Conservation (phyloP, 2,329 filamentous ascomycete genomes). For the Colletotrichum orbiculare region DNA sequence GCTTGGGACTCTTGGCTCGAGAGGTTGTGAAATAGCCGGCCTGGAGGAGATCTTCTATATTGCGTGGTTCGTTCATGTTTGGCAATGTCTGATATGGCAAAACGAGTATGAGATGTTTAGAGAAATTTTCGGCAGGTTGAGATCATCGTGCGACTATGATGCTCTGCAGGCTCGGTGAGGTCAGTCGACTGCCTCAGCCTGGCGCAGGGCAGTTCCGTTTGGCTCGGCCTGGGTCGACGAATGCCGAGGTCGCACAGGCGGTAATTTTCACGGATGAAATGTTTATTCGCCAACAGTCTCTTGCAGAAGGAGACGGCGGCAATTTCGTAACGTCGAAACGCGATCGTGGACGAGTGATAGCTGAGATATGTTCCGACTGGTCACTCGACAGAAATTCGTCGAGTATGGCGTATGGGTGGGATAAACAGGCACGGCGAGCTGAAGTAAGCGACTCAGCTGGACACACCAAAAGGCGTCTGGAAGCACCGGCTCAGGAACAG, state of each 20-base stretch:
- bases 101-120: conserved; percentile 16
- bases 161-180: conserved; percentile 11
- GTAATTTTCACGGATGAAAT: conserved; percentile 1
- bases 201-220: conserved; percentile 4
- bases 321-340: conserved; percentile 2
- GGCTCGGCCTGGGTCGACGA: neutral
- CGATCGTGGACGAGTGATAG: conserved; percentile 21
- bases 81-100: neutral
- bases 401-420: conserved; percentile 2
- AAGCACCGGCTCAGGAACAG: conserved; percentile 5
- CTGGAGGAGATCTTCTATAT: conserved; percentile 59
- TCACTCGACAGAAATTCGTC: neutral
- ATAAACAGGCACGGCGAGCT: conserved; percentile 9
- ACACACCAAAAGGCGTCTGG: conserved; percentile 1
- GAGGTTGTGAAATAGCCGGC: conserved; percentile 64
- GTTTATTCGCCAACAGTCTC: neutral
- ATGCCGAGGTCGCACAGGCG: conserved; percentile 8
- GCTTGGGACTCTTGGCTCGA: conserved; percentile 51
- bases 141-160: conserved; percentile 26
- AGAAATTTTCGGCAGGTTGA: conserved; percentile 18
- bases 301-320: conserved; percentile 1
- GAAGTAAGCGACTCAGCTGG: conserved; percentile 9
- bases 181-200: conserved; percentile 21
- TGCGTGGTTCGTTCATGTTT: conserved; percentile 56
- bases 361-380: conserved; percentile 13